phyloP scores from a whole-genome alignment of 768 basidiomycete genomes.

The Panus rudis region DNA sequence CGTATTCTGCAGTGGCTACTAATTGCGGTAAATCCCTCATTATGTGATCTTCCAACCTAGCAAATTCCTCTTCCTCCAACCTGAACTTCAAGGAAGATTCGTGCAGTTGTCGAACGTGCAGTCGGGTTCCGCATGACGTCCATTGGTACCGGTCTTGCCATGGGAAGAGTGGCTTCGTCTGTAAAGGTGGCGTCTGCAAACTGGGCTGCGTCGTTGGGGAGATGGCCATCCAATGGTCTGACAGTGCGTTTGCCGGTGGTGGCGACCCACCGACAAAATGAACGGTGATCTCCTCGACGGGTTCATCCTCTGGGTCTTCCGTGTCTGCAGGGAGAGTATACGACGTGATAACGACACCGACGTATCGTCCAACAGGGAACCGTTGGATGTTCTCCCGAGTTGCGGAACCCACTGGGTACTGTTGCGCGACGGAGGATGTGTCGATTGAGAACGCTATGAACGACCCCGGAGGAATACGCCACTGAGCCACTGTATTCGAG shows the following conservation, averaged over 20 bases:
- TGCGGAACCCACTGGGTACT: constrained; percentile 4
- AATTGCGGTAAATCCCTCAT: constrained; percentile 4
- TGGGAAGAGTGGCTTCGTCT: constrained; percentile 19
- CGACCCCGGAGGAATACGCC: constrained; percentile 5
- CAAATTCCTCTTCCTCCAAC: constrained; percentile 17
- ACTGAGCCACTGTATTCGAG: not conserved
- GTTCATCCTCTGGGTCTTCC: constrained; percentile 6
- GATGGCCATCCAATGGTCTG: constrained; percentile 1
- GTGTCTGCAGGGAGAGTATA: constrained; percentile 3
- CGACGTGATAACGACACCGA: constrained; percentile 18
- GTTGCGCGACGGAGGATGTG: constrained; percentile 7
- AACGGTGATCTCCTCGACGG: constrained; percentile 15
- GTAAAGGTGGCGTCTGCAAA: constrained; percentile 3
- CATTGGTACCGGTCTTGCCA: constrained; percentile 14
- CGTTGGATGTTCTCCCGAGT: constrained; percentile 2
- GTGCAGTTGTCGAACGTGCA: constrained; percentile 12
- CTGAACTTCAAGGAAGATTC: constrained; percentile 17
- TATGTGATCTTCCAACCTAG: constrained; percentile 14
- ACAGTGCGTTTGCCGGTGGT: constrained; percentile 5
- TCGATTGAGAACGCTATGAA: constrained; percentile 17
- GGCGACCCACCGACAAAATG: constrained; percentile 13
- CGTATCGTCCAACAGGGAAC: constrained; percentile 12
- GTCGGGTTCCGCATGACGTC: constrained; percentile 20
- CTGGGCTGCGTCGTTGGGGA: not conserved
- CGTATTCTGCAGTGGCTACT: not conserved